Base-by-base conservation (phyloP, 2,329 filamentous ascomycete species). In the Diaporthe helianthi region DNA sequence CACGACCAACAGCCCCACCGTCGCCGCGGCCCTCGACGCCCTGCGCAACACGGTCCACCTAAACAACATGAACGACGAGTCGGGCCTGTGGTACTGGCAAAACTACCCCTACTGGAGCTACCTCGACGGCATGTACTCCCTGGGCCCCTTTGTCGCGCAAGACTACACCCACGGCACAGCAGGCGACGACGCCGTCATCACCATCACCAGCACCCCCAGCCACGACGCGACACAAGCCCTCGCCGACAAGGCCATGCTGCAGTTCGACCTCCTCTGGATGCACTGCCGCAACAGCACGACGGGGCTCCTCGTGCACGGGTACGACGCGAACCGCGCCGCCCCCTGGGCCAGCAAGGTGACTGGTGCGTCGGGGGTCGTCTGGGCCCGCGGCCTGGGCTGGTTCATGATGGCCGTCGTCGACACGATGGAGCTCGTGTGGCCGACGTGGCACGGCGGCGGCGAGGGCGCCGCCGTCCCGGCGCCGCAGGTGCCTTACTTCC, bases 291-390 rank as follows among this genome's bases (percentile, higher is more conserved):
- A 83, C 65, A 67, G 74, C 17, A 76, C 76, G 17, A 80, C 79
- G 0, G 80, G 81, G 0, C 77, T 87, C 0, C 75, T 86, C 0
- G 80, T 83, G 1, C 85, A 87, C 69, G 85, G 85, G 22, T 87
- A 86, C 71, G 85, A 87, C 68, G 80, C 80, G 19, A 79, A 77
- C 22, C 81, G 79, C 69, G 78, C 73, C 15, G 83, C 84, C 26
- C 75, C 80, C 1, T 87, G 85, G 85, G 84, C 85, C 0, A 76
- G 84, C 69, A 76, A 78, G 0, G 71, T 75, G 4, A 86, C 82
- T 0, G 85, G 85, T 5, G 83, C 82, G 1, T 82, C 82, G 68
- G 84, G 83, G 0, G 74, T 83, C 17, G 84, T 86, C n/a, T 87
- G 85, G 85, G 80, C 79, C 29, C 77, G 85, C 15, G 79, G 82